These are phyloP conservation scores for Exophiala mesophila DNA, from an alignment of 2,329 filamentous ascomycete species.

Conservation along the genomic window DNA sequence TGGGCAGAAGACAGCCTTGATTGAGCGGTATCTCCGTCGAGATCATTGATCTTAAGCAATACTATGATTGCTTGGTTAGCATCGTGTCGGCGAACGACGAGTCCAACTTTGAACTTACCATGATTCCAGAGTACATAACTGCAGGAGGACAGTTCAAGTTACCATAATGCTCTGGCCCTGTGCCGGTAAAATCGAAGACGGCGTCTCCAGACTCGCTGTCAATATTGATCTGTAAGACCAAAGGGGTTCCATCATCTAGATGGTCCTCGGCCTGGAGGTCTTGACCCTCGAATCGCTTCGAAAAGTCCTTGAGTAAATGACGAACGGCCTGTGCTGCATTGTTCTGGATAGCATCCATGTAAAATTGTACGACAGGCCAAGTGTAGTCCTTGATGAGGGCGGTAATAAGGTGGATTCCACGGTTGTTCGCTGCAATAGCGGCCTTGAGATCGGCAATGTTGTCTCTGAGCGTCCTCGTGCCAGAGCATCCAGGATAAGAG, in stretches of 20 bases:
- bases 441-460: slow-evolving; percentile 45
- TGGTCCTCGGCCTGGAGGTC: slow-evolving; percentile 32
- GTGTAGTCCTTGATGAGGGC: slow-evolving; percentile 34
- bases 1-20: slow-evolving; percentile 30
- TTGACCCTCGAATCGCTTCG: slow-evolving; percentile 15
- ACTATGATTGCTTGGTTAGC: too few species aligned
- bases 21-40: slow-evolving; percentile 31
- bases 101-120: too few species aligned
- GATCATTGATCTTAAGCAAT: slow-evolving; percentile 29
- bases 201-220: slow-evolving; percentile 30
- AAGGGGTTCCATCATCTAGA: slow-evolving; percentile 40
- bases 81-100: too few species aligned
- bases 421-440: slow-evolving; percentile 41
- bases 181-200: slow-evolving; percentile 40
- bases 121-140: slow-evolving; percentile 35
- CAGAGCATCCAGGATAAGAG: slow-evolving; percentile 13
- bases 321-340: slow-evolving; percentile 35
- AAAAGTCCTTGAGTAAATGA: slow-evolving; percentile 28
- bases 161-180: slow-evolving; percentile 32
- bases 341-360: slow-evolving; percentile 38
- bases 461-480: slow-evolving; percentile 32
- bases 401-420: slow-evolving; percentile 35
- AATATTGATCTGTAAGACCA: slow-evolving; percentile 34
- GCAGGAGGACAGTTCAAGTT: slow-evolving; percentile 37
- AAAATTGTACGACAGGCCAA: slow-evolving; percentile 34